phyloP scores from a whole-genome alignment of 2,329 filamentous ascomycete species.

The Trichoderma asperellum region DNA sequence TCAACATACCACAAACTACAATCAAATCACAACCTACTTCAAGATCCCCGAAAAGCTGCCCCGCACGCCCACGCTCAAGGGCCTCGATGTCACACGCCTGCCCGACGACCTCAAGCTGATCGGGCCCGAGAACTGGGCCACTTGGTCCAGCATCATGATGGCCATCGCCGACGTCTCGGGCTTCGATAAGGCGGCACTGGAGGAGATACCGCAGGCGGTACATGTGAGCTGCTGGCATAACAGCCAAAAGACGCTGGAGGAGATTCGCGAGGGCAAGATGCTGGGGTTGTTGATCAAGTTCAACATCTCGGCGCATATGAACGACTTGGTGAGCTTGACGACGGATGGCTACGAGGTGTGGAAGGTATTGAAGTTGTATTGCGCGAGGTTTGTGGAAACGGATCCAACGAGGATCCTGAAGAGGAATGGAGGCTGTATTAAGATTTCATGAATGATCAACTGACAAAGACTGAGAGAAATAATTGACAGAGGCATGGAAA shows the following conservation, averaged over 20 bases:
- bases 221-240: constrained; percentile 17
- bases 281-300: constrained; percentile 26
- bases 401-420: constrained; percentile 22
- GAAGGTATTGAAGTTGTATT: constrained; percentile 24
- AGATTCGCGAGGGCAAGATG: constrained; percentile 21
- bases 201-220: constrained; percentile 10
- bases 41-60: constrained; percentile 27
- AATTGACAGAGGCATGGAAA: not conserved
- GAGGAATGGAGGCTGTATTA: constrained; percentile 11
- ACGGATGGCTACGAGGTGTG: constrained; percentile 26
- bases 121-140: constrained; percentile 26
- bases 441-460: constrained; percentile 4
- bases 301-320: constrained; percentile 25
- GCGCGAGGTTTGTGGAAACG: constrained; percentile 23
- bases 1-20: not conserved
- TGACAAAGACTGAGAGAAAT: not conserved
- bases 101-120: constrained; percentile 26
- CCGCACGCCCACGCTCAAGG: constrained; percentile 8
- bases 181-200: constrained; percentile 20
- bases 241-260: constrained; percentile 8
- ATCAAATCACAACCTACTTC: constrained; percentile 24
- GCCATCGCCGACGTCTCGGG: constrained; percentile 27
- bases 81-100: constrained; percentile 15
- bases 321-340: constrained; percentile 25
- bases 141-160: constrained; percentile 26